Conservation (phyloP, 208 protist species). For the Acanthamoeba royreba region DNA sequence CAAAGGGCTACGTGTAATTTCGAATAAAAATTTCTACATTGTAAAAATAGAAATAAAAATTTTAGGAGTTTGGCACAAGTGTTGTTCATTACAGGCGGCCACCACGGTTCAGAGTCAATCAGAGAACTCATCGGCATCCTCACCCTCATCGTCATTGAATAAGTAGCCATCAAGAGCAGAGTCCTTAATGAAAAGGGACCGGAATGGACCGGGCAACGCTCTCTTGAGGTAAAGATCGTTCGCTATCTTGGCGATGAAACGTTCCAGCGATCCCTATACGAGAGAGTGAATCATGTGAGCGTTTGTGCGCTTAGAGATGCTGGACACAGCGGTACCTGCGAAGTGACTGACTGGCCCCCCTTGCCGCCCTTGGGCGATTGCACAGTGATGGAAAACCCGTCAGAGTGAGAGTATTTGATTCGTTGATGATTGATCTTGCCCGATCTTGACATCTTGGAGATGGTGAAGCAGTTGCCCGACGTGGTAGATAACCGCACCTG, state of each 20-base stretch:
- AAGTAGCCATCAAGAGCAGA: not conserved
- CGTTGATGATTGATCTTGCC: constrained; percentile 65
- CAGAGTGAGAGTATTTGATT: constrained; percentile 44
- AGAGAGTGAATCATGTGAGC: not conserved
- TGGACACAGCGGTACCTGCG: too few species aligned
- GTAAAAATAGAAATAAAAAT: not conserved
- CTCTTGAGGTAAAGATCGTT: constrained; percentile 25
- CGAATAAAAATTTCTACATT: too few species aligned
- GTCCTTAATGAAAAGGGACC: not conserved
- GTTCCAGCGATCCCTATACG: not conserved
- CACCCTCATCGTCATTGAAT: not conserved
- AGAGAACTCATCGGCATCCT: not conserved
- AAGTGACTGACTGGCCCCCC: not conserved
- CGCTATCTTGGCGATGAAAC: not conserved
- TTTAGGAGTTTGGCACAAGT: not conserved
- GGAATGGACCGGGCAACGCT: not conserved
- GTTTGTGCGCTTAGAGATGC: not conserved
- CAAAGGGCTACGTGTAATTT: too few species aligned
- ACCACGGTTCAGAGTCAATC: too few species aligned
- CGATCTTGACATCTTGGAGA: constrained; percentile 62
- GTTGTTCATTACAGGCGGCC: not conserved
- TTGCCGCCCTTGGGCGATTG: not conserved
- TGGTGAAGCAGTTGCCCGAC: constrained; percentile 58
- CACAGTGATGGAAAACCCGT: not conserved
- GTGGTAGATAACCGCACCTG: constrained; percentile 18